Evolutionary conservation across 1,284 basidiomycete genomes (phyloP), one percentile per base, ranked within the genome.

Genomic region (Rhodotorula sp.): DNA sequence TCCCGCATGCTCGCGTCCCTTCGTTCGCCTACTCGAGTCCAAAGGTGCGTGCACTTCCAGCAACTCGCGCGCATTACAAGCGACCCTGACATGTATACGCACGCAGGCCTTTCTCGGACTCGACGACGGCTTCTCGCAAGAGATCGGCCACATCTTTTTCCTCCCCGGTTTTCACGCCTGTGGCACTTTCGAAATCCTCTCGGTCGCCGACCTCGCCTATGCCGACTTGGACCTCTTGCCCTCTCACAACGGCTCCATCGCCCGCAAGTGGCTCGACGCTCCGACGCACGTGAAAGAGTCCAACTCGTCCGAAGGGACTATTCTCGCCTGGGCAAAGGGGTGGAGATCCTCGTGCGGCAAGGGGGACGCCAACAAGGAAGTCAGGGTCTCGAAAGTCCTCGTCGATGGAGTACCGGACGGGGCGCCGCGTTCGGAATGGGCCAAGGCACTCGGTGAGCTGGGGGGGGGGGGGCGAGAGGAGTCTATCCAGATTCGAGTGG

Each of bases 141-240:
- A 50, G 8, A 49, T 70, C 50, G 65, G 65, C 28, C 48, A 19
- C 5, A 55, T 70, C 52, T 45, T 59, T 16, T 70, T 70, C 65
- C n/a, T 70, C 5, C 69, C 65, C 1, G 62, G 62, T 16, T 52
- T 70, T 31, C 69, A 70, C 59, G 21, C 65, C 5, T 70, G 69
- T 26, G 69, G 69, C 2, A 67, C 69, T 1, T 38, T 70, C 19
- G 55, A 19, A 7, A 57, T 67, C 52, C 48, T 67, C 54, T 45
- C n/a, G 8, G 49, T 70, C 58, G 69, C 21, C 19, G 21, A 45
- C 45, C 54, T 55, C 14, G n/a, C 54, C 8, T 16, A 31, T 1
- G 12, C 54, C 26, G 69, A 70, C 50, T 64, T 66, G 6, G 64
- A 26, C 28, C 19, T 54, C 12, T 47, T 66, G 19, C 61, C 56